Evolutionary conservation across 371 early-diverging fungal species (phyloP), one percentile per base, ranked within the genome.

Genomic region (Fennellomyces sp.): DNA sequence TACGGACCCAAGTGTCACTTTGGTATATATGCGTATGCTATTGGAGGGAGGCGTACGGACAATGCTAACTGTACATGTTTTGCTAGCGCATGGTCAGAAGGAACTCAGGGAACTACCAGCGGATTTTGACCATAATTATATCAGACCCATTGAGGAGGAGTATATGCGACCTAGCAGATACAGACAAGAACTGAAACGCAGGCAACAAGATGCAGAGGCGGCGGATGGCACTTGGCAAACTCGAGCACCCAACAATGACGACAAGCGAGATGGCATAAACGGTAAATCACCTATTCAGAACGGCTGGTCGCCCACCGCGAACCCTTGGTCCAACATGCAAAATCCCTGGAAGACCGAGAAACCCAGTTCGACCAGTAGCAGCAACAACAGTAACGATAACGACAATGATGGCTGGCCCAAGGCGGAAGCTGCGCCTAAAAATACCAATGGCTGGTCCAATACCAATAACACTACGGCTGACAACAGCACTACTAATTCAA

Each of bases 1-100:
- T 94, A 91, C 65, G 90, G 90, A 21, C 85, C 84, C 15, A 88
- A 89, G 59, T 94, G 94, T 76, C 90, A 91, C 67, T 94, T 92
- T 80, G 94, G 92, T 60, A 75, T 53, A 72, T 36, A 23, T 21
- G 0, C 8, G 23, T 6, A 17, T 26, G 51, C 28, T 35, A 31
- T 35, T 21, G 15, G 26, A 30, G 31, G 30, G 26, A 11, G 35
- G 7, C 15, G n/a, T 15, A 49, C 31, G 38, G 36, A 30, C 1
- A 49, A 17, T 25, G 27, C 21, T n/a, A 39, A 23, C 21, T 15
- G 39, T 35, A 2, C 33, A 19, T 7, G 29, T 31, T 5, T 48
- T 26, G n/a, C 8, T 33, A 70, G 60, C 70, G 8, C 69, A 69
- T 47, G 69, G 69, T 17, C 35, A 39, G 15, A 11, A 35, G 12